Evolutionary conservation across 2,329 filamentous ascomycete species (phyloP).

Genomic region (Fusarium sp.): DNA sequence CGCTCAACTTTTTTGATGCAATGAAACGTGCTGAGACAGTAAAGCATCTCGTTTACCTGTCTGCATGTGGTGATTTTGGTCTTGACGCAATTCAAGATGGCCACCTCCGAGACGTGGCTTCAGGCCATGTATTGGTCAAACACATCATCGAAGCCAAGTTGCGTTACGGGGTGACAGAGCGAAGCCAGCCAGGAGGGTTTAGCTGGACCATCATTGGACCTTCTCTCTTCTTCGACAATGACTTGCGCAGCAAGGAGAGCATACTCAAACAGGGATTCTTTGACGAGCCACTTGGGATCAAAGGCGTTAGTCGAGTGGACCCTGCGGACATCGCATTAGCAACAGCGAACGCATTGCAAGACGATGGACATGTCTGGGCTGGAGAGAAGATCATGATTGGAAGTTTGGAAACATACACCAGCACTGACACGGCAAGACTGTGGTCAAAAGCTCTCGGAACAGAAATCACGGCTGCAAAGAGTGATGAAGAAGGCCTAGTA

Average conservation of each 20-base stretch:
- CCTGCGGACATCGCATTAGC: slow-evolving; percentile 22
- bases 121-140: slow-evolving; percentile 26
- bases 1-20: slow-evolving; percentile 25
- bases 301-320: slow-evolving; percentile 26
- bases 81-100: slow-evolving; percentile 17
- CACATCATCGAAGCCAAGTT: slow-evolving; percentile 26
- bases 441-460: slow-evolving; percentile 19
- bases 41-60: slow-evolving; percentile 26
- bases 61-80: slow-evolving; percentile 11
- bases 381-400: slow-evolving; percentile 30
- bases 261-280: slow-evolving; percentile 16
- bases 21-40: slow-evolving; percentile 6
- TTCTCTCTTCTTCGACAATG: slow-evolving; percentile 24
- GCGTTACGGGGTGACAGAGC: slow-evolving; percentile 8
- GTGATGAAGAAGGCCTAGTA: slow-evolving; percentile 4
- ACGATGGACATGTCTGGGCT: slow-evolving; percentile 15
- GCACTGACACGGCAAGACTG: slow-evolving; percentile 2
- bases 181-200: slow-evolving; percentile 13
- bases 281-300: slow-evolving; percentile 21
- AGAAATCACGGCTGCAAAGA: neutral
- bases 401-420: slow-evolving; percentile 17
- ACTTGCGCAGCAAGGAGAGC: slow-evolving; percentile 22
- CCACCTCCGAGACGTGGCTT: neutral
- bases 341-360: slow-evolving; percentile 14
- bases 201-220: slow-evolving; percentile 29